Base-by-base conservation (phyloP, 2,329 filamentous ascomycete species). In the Keithomyces neogunnii region DNA sequence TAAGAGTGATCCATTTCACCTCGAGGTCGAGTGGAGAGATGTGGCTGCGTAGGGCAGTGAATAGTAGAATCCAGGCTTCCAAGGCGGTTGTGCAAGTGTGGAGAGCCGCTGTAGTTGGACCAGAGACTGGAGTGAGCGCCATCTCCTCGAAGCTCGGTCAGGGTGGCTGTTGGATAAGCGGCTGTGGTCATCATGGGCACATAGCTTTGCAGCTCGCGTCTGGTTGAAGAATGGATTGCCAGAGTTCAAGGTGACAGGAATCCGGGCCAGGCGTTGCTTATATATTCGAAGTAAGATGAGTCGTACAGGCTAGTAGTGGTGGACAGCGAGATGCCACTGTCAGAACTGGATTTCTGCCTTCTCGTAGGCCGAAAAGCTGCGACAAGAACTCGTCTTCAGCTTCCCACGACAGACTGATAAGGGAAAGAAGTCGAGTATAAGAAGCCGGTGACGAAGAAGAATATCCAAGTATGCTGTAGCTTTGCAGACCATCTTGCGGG, bases 101-200 rank as follows among this genome's bases (percentile, higher is more conserved):
- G 73, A 52, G 76, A 73, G 55, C 70, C 71, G 56, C 72, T 73
- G 67, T 82, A 82, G 69, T 72, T 78, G 60, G 77, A 71, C 79
- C 79, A 82, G 60, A 82, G 67, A 66, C 72, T 74, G 60, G 74
- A 71, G 67, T 81, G 78, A 64, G 74, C 68, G 62, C 77, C 69
- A 68, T 82, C 79, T 64, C 72, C 70, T 74, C 81, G 81, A 71
- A 82, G 66, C 66, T 82, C 79, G 76, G 79, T 77, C 79, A 82
- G 82, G 65, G 73, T 78, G 64, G 76, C 74, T 71, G 53, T 33
- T 42, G 78, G 75, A 67, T 81, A 80, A 59, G 77, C 78, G 67
- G 77, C 70, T 63, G 76, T 76, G 71, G 77, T 78, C 73, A 78
- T 80, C 77, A 81, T 81, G 75, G 69, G 75, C 72, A 64, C 76